Evolutionary conservation across 139 green algal genomes (phyloP).

Genomic region (Chlamydomonas schloesseri): DNA sequence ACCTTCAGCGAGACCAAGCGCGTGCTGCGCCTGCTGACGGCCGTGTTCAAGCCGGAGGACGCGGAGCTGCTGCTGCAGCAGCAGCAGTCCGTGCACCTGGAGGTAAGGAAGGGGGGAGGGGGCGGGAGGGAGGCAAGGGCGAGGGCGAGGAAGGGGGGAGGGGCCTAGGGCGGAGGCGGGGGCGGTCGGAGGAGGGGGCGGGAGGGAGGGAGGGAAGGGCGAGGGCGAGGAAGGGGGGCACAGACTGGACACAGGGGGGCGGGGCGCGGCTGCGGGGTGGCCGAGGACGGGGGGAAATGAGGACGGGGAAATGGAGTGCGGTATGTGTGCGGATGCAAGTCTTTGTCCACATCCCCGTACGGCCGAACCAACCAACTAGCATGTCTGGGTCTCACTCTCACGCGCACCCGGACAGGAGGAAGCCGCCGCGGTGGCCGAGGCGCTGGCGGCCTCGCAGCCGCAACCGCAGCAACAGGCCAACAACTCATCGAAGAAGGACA

Average conservation of each 20-base stretch:
- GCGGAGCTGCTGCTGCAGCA: constrained; percentile 28
- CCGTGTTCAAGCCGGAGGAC: constrained; percentile 58
- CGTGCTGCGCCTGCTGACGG: constrained; percentile 71
- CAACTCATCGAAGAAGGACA: not conserved
- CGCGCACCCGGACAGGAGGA: constrained; percentile 20
- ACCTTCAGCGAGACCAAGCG: constrained; percentile 88
- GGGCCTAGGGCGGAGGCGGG: not conserved
- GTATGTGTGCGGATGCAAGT: too few relatives aligned
- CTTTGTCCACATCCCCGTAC: too few relatives aligned
- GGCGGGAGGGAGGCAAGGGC: not conserved
- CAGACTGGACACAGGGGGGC: too few relatives aligned
- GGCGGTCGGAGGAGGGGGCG: too few relatives aligned
- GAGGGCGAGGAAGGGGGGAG: too few relatives aligned
- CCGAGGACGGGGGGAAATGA: too few relatives aligned
- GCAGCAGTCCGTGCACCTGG: constrained; percentile 18
- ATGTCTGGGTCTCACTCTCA: too few relatives aligned
- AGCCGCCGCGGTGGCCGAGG: not conserved
- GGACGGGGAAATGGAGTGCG: too few relatives aligned
- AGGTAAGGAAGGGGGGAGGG: not conserved
- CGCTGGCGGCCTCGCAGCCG: not conserved
- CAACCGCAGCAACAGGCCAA: constrained; percentile 2
- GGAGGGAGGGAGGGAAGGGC: too few relatives aligned
- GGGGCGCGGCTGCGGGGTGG: too few relatives aligned
- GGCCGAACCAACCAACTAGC: too few relatives aligned
- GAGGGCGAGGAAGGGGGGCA: too few relatives aligned